These are phyloP conservation scores for Aristolochia fimbriata DNA, from an alignment of 164 flowering plant genomes.

Conservation along the genomic window DNA sequence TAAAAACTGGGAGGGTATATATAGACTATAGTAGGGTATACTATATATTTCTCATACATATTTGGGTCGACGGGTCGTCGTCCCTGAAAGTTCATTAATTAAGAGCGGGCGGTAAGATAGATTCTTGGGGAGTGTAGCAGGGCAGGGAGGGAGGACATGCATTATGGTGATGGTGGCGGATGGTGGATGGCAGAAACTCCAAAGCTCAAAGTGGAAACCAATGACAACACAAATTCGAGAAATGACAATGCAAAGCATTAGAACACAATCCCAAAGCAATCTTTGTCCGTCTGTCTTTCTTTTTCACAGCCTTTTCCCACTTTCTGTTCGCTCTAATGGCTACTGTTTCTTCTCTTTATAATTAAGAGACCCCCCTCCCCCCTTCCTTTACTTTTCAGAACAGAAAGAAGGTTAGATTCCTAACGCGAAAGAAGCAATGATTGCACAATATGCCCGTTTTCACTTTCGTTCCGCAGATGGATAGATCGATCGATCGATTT, in stretches of 20 bases:
- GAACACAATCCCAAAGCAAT: slow-evolving; percentile 21
- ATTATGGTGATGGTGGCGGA: too few species aligned
- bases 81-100: too few species aligned
- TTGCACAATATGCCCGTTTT: slow-evolving; percentile 4
- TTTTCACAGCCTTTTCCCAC: slow-evolving; percentile 7
- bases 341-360: slow-evolving; percentile 6
- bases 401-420: slow-evolving; percentile 8
- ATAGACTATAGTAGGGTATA: too few species aligned
- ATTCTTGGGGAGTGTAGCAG: too few species aligned
- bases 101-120: too few species aligned
- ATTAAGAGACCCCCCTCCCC: too few species aligned
- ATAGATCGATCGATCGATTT: background rate
- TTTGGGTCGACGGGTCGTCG: too few species aligned
- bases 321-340: slow-evolving; percentile 6
- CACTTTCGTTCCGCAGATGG: background rate
- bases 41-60: too few species aligned
- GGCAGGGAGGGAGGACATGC: too few species aligned
- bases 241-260: slow-evolving; percentile 2
- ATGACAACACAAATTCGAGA: background rate
- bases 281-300: slow-evolving; percentile 6
- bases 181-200: too few species aligned
- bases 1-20: too few species aligned
- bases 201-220: too few species aligned
- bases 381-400: slow-evolving; percentile 7
- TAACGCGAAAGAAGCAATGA: slow-evolving; percentile 5